Conservation (phyloP, 306 rosid genomes). For the Ochetophila trinervis region DNA sequence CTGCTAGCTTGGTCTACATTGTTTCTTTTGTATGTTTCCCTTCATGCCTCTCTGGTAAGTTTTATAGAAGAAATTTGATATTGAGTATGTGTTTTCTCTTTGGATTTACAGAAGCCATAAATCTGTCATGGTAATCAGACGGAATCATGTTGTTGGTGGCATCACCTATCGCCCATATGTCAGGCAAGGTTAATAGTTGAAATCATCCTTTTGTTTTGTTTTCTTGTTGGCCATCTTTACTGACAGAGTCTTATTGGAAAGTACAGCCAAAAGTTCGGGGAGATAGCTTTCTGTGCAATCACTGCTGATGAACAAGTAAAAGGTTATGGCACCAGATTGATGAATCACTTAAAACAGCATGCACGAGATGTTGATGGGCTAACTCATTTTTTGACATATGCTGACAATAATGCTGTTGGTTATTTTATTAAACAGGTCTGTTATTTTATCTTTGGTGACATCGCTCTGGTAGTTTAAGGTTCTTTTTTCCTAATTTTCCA, state of each 20-base stretch:
- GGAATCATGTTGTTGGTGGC: slow-evolving; percentile 88
- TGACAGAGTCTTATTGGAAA: slow-evolving; percentile 21
- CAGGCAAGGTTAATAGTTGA: slow-evolving; percentile 37
- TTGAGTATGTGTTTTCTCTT: slow-evolving; percentile 7
- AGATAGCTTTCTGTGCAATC: slow-evolving; percentile 95
- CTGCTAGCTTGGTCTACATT: neutral
- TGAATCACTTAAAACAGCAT: slow-evolving; percentile 92
- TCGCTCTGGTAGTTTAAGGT: slow-evolving; percentile 12
- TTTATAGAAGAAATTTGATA: slow-evolving; percentile 3
- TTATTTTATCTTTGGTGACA: neutral
- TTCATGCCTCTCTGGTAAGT: neutral
- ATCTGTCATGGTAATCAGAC: slow-evolving; percentile 91
- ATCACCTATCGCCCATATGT: slow-evolving; percentile 94
- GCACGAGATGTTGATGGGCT: slow-evolving; percentile 93
- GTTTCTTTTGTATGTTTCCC: neutral
- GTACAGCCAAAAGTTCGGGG: slow-evolving; percentile 84
- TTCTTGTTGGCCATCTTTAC: slow-evolving; percentile 4
- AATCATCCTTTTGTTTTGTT: neutral
- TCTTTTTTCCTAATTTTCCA: slow-evolving; percentile 8
- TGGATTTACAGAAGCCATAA: slow-evolving; percentile 75
- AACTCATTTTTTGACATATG: slow-evolving; percentile 96
- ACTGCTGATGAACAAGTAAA: slow-evolving; percentile 97
- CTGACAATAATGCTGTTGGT: slow-evolving; percentile 99
- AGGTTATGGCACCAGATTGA: slow-evolving; percentile 95
- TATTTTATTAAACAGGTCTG: slow-evolving; percentile 94